phyloP scores from a whole-genome alignment of 495 filamentous ascomycete genomes.

The Daldinia decipiens region DNA sequence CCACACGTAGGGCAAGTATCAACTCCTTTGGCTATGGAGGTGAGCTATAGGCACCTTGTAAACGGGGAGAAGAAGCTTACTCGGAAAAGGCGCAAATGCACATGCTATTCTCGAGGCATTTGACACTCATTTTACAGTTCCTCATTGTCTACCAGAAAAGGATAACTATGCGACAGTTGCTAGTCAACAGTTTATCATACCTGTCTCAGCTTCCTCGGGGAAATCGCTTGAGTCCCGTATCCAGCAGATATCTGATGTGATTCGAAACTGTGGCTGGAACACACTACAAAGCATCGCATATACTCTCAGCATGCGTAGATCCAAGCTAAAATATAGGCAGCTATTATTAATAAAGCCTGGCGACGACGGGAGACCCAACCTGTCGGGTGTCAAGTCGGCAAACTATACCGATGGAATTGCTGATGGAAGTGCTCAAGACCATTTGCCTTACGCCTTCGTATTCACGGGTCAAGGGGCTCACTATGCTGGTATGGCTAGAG shows the following conservation, averaged over 20 bases:
- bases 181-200: not conserved
- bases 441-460: not conserved
- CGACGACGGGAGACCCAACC: not conserved
- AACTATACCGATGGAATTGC: too few relatives aligned
- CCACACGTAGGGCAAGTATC: slow-evolving; percentile 46
- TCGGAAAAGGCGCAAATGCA: not conserved
- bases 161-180: not conserved
- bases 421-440: not conserved
- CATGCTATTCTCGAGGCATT: not conserved
- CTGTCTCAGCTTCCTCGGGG: not conserved
- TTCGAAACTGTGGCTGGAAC: not conserved
- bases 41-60: not conserved
- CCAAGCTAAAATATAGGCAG: not conserved
- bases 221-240: not conserved
- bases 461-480: not conserved
- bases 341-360: slow-evolving; percentile 29
- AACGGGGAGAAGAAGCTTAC: not conserved
- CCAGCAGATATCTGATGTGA: slow-evolving; percentile 13
- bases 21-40: slow-evolving; percentile 38
- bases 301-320: slow-evolving; percentile 22
- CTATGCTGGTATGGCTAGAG: not conserved
- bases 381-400: not conserved
- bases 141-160: not conserved
- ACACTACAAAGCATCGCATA: slow-evolving; percentile 33
- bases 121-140: not conserved